These are phyloP conservation scores for Allium fistulosum DNA, from an alignment of 106 monocot genomes.

Conservation along the genomic window DNA sequence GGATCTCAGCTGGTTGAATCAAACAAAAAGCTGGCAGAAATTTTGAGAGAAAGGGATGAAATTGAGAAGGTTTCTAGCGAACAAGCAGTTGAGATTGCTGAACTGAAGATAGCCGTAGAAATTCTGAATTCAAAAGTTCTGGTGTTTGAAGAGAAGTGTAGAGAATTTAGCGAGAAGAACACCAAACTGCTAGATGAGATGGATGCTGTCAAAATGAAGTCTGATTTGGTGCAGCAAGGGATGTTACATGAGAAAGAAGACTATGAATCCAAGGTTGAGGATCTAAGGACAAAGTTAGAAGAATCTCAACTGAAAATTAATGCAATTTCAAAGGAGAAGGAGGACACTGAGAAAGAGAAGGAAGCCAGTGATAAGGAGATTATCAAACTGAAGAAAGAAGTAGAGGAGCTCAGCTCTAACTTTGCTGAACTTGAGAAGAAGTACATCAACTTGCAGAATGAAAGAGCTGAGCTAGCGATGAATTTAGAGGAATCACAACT, in stretches of 20 bases:
- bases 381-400: neutral
- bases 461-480: neutral
- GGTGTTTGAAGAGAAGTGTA: neutral
- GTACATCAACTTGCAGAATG: neutral
- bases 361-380: neutral
- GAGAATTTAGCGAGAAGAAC: neutral
- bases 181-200: neutral
- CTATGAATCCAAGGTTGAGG: neutral
- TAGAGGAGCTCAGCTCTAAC: neutral
- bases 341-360: neutral
- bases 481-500: neutral
- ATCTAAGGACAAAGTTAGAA: slow-evolving; percentile 1
- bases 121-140: neutral
- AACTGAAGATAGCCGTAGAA: slow-evolving; percentile 4
- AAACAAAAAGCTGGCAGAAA: slow-evolving; percentile 1
- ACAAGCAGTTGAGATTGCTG: slow-evolving; percentile 4
- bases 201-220: neutral
- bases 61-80: neutral
- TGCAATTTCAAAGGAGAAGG: slow-evolving; percentile 7
- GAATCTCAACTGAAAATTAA: neutral
- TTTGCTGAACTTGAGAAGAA: neutral
- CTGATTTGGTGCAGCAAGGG: neutral
- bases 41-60: neutral
- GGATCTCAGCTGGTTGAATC: neutral
- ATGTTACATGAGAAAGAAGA: neutral